phyloP scores from a whole-genome alignment of 1,284 basidiomycete species.

The Ustilago shanxiensis region DNA sequence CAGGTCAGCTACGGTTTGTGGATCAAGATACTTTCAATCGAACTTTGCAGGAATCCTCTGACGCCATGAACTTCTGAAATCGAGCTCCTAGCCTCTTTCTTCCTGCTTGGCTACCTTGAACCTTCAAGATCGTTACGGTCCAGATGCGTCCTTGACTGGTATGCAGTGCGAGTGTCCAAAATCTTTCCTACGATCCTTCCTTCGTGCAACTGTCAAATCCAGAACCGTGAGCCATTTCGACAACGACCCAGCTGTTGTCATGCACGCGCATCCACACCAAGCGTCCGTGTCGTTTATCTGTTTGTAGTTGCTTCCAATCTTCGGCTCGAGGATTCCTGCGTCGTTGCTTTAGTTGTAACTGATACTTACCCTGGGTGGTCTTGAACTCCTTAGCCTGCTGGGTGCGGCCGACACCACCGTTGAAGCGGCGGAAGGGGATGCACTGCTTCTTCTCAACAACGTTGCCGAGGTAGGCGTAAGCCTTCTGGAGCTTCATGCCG shows the following conservation, averaged over 20 bases:
- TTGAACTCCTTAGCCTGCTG: constrained; percentile 98
- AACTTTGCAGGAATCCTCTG: background rate
- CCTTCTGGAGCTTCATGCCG: constrained; percentile 96
- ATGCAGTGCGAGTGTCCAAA: too few species aligned
- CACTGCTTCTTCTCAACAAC: constrained; percentile 97
- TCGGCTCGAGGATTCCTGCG: background rate
- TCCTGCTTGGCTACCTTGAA: too few species aligned
- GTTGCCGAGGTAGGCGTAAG: constrained; percentile 92
- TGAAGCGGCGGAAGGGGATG: constrained; percentile 96
- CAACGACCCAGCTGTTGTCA: too few species aligned
- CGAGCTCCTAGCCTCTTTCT: background rate
- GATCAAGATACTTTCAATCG: background rate
- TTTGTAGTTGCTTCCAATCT: background rate
- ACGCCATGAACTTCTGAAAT: background rate
- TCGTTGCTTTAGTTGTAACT: background rate
- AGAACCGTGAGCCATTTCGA: too few species aligned
- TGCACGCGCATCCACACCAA: background rate
- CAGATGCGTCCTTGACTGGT: too few species aligned
- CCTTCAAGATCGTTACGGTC: too few species aligned
- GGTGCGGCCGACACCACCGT: constrained; percentile 96
- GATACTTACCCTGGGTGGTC: constrained; percentile 86
- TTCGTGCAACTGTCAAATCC: too few species aligned
- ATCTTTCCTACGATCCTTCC: too few species aligned
- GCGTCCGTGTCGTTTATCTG: too few species aligned
- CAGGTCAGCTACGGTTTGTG: constrained; percentile 17